Base-by-base conservation (phyloP, 176 grass and related monocot genomes). In the Eleusine coracana region DNA sequence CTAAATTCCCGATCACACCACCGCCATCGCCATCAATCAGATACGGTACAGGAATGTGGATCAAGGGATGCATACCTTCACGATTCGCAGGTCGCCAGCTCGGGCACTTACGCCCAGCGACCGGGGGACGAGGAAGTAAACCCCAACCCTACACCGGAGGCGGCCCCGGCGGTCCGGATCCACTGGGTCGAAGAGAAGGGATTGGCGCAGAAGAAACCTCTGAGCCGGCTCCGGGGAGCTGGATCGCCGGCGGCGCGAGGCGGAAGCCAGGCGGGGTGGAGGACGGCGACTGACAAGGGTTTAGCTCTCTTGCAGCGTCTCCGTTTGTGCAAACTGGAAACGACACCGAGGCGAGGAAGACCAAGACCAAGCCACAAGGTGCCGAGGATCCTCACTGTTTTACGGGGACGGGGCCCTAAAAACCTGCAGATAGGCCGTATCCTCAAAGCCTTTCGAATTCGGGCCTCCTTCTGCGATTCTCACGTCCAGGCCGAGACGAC, bases 241-340 rank as follows among this genome's bases (percentile, higher is more conserved):
- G 59, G 56, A 63, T 65, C n/a, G 55, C 75, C 40, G 68, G 68
- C 52, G 68, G 40, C 34, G 79, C 18, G 48, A 56, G 52, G 55
- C 7, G 54, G 56, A 11, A 18, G 75, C 67, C 38, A 56, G 40
- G 8, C 10, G 15, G 15, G 74, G 74, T 6, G 79, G 79, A 15
- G 29, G 46, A 29, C 34, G 66, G 49, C 34, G 79, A 70, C 17
- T 7, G 62, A 16, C 1, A 20, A 48, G 73, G 73, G 31, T 60
- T 76, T 76, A 25, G 31, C 15, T 29, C 72, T 9, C 36, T n/a
- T 74, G 49, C 5, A 17, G 51, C 49, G 49, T 74, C 49, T 74
- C 27, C 31, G 16, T 37, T 37, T 23, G 49, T 37, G 27, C 18
- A 3, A 6, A 31, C 28, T 73, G 71, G 7, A 36, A 66, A 37